Base-by-base conservation (phyloP, 2,329 filamentous ascomycete genomes). In the Sarocladium kiliense region DNA sequence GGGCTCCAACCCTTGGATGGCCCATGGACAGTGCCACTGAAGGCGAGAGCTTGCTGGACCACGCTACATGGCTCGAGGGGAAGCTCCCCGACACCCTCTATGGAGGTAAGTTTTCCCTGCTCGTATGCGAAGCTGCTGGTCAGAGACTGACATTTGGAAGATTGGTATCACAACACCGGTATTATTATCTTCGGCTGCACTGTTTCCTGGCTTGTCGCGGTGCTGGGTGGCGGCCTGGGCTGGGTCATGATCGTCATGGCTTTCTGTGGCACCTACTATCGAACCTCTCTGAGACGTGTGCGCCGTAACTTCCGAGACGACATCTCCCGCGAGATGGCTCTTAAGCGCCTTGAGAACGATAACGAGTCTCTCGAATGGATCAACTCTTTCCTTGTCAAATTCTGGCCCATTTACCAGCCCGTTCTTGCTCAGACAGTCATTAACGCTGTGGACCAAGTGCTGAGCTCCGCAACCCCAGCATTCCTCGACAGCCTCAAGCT, bases 141-240 rank as follows among this genome's bases (percentile, higher is more conserved):
- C 21, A 50, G 45, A 19, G 5, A 47, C 45, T 32, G 30, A 50
- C 45, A 7, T 21, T 10, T 6, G 27, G 7, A 4, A 54, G 91
- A 97, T 69, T 99, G 94, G 94, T 99, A 97, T 71, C 92, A 99
- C 71, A 99, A 99, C 70, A 86, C 92, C 2, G 94, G 79, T n/a
- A 76, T 99, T 58, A 97, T 99, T 66, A 79, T 93, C 61, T 97
- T 99, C 67, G 91, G 93, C 53, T 97, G 91, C 67, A 77, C 99
- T 54, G 77, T 84, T 27, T 96, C 93, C 21, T 99, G 93, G 92
- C 79, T 96, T 3, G 79, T 97, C 36, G 93, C 92, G 27, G 79
- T 93, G 19, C 77, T 99, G 10, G 94, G 95, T 42, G 94, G 94
- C 58, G 94, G 94, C 21, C 78, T 99, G 14, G 92, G 84, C 57